Evolutionary conservation across 768 basidiomycete species (phyloP).

Genomic region (Phanerodontia chrysosporium): DNA sequence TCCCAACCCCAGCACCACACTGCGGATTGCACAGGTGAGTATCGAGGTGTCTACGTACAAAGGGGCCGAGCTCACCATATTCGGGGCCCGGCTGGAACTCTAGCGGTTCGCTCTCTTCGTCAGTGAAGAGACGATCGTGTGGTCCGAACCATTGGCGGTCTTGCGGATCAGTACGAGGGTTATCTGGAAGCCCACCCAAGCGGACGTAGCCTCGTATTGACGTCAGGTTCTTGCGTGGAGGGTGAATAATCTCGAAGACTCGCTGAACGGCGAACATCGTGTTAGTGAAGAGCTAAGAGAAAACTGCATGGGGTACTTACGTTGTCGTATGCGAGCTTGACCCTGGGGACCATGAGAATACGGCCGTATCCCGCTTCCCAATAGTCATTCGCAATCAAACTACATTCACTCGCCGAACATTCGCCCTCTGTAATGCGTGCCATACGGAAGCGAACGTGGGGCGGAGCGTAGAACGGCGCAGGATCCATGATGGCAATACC

Average conservation of each 20-base stretch:
- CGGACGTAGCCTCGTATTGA: conserved; percentile 91
- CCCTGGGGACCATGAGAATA: conserved; percentile 96
- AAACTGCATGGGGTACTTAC: conserved; percentile 37
- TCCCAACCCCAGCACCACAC: conserved; percentile 99
- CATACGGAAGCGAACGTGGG: conserved; percentile 95
- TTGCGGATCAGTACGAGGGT: conserved; percentile 94
- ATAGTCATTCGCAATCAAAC: conserved; percentile 97
- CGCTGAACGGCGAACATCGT: conserved; percentile 41
- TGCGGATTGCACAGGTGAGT: conserved; percentile 32
- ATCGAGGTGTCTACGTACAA: background rate
- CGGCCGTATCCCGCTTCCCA: conserved; percentile 95
- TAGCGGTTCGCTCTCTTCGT: conserved; percentile 78
- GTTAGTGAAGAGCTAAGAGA: background rate
- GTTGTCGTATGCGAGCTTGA: conserved; percentile 93
- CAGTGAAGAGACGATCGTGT: conserved; percentile 89
- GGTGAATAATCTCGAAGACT: conserved; percentile 95
- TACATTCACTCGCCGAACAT: conserved; percentile 94
- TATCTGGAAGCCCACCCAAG: conserved; percentile 95
- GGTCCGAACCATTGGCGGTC: conserved; percentile 98
- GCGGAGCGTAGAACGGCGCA: conserved; percentile 88
- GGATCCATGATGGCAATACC: conserved; percentile 95
- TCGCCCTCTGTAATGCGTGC: conserved; percentile 83
- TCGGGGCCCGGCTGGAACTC: conserved; percentile 79
- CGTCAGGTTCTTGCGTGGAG: conserved; percentile 84
- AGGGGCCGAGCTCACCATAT: conserved; percentile 54